Evolutionary conservation across 1,284 basidiomycete genomes (phyloP), one percentile per base, ranked within the genome.

Genomic region (Prillingera fragicola): DNA sequence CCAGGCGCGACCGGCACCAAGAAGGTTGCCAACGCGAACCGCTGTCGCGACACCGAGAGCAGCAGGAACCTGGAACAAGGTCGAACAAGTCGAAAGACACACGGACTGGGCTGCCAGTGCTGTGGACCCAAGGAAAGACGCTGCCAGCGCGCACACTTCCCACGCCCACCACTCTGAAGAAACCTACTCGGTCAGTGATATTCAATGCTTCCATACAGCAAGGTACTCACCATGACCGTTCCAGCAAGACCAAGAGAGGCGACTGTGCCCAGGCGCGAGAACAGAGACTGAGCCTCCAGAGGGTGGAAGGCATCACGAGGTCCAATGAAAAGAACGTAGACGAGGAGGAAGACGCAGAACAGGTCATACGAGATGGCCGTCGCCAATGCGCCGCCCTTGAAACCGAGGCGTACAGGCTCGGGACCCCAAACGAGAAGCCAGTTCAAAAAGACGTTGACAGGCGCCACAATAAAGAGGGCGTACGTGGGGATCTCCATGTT

Each of bases 341-440:
- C 43, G 28, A 87, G 65, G 2, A 82, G 84, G 33, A 81, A 35
- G 62, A 59, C 5, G 44, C 63, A 64, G 46, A 91, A 84, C 24
- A 94, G 74, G 69, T 90, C 94, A 74, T 89, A 88, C 3, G 85
- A 87, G 48, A 94, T 77, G 0, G 86, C 85, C 0, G 87, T 89
- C 0, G 92, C 87, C 27, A 96, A 76, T 0, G 94, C 92, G 2
- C 92, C 92, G 8, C 94, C 94, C 47, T 90, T 81, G 70, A 91
- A 98, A 8, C 94, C 94, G 1, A 97, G 74, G 14, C 85, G 75
- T 41, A 91, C 70, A 3, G 79, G 71, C 23, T 77, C 72, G 0
- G 88, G 88, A 3, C 88, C 88, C 86, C 87, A 90, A 0, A 92
- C 88, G 12, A 98, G 79, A 1, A 88, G 60, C 61, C 82, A 95